phyloP scores from a whole-genome alignment of 768 basidiomycete species.

The Termitomyces sp. region DNA sequence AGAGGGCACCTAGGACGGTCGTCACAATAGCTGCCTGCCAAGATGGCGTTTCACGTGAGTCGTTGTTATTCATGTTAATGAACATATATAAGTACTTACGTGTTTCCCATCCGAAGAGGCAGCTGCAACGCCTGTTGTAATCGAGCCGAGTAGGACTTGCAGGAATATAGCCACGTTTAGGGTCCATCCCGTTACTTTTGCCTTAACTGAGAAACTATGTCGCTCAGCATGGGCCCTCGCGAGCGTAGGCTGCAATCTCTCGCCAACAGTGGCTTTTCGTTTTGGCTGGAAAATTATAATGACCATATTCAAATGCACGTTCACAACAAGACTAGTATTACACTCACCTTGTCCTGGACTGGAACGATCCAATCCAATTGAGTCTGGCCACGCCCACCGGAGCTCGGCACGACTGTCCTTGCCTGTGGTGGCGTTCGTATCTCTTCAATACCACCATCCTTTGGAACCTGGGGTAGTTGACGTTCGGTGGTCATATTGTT shows the following conservation, averaged over 20 bases:
- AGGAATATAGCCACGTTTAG: conserved; percentile 52
- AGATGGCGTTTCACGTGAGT: not conserved
- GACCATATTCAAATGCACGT: not conserved
- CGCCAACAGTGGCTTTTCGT: not conserved
- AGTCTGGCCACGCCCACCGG: not conserved
- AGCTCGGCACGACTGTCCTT: not conserved
- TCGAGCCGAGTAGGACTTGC: conserved; percentile 62
- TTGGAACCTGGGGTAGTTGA: not conserved
- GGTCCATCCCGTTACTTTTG: conserved; percentile 31
- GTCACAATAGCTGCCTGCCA: conserved; percentile 33
- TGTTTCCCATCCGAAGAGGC: conserved; percentile 33
- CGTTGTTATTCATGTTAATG: not conserved
- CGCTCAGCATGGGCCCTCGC: conserved; percentile 40
- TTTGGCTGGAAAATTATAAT: not conserved
- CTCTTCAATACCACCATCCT: not conserved
- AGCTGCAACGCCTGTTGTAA: conserved; percentile 65
- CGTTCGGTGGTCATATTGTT: not conserved
- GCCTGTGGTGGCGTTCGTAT: not conserved
- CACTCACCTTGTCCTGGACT: not conserved
- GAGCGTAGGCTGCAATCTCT: conserved; percentile 50
- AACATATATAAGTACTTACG: conserved; percentile 24
- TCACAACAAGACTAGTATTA: not conserved
- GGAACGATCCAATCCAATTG: conserved; percentile 1
- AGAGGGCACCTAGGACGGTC: conserved; percentile 44
- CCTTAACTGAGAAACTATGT: conserved; percentile 42